Evolutionary conservation across 1,139 yeast species (phyloP), one percentile per base, ranked within the genome.

Genomic region (Taiozyma sp.): DNA sequence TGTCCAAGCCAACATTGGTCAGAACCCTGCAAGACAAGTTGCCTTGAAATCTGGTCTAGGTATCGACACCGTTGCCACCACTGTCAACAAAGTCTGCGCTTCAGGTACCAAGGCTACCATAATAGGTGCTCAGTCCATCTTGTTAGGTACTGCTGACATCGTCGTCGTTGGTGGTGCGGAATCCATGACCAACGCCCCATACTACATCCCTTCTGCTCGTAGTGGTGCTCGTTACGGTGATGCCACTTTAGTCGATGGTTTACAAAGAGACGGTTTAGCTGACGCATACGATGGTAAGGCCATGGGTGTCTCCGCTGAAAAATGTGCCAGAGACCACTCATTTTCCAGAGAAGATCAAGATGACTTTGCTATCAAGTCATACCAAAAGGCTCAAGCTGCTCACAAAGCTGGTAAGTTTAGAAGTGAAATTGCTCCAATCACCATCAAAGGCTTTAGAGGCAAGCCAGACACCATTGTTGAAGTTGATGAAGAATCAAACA

Each of bases 101-200:
- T 87, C 96, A 22, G 98, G 97, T 60, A 78, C 92, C 84, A 93
- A 93, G 76, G 83, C 97, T 43, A 82, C 89, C 64, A 90, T 92
- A 64, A 73, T 87, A 57, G 98, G 91, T 57, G 93, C 97, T 46
- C 98, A 92, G 74, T 74, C 93, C 55, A 92, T 93, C 65, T 72
- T 87, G 66, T 81, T 96, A 61, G 97, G 97, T 50, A 78, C 81
- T 59, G 96, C 97, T 51, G 97, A 91, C 65, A 84, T 93, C 59
- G 96, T 92, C 46, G 87, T 93, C 61, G 96, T 93, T 48, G 99
- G 98, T 63, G 99, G 99, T 66, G 95, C 97, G 57, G 99, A 93
- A 74, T 87, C 96, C 55, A 93, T 93, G 99, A 79, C 96, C 57
- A 93, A 93, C 69, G 83, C 92, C 44, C 99, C 99, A 54, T 93